A percentile compares a stretch with the other conserved stretches of the same genome.
phyloP scores from a whole-genome alignment of 108 stramenopile species.

The Seminavis robusta region DNA sequence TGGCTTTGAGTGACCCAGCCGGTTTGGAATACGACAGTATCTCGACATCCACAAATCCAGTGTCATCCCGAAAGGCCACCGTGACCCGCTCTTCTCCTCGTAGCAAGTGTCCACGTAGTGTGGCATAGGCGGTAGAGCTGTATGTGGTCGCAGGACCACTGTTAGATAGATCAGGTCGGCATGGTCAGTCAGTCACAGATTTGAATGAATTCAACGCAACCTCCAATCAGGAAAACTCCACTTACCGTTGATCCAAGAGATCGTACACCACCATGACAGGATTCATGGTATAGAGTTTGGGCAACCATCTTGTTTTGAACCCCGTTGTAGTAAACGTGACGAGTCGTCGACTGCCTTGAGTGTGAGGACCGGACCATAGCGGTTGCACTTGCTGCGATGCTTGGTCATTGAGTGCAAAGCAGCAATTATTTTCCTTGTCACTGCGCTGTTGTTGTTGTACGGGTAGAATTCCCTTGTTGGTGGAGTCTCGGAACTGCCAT shows the following conservation, averaged over 20 bases:
- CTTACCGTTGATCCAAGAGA: slow-evolving; percentile 37
- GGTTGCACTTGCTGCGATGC: too few relatives aligned
- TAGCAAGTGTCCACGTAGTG: slow-evolving; percentile 38
- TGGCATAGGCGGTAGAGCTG: slow-evolving; percentile 50
- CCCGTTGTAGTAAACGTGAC: not conserved
- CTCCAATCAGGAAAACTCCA: too few relatives aligned
- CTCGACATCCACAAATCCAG: slow-evolving; percentile 40
- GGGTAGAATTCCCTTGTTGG: not conserved
- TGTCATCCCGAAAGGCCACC: slow-evolving; percentile 40
- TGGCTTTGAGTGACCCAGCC: slow-evolving; percentile 11
- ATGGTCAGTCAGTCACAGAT: not conserved
- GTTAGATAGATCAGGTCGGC: not conserved
- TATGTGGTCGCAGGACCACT: slow-evolving; percentile 19
- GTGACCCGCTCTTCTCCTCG: slow-evolving; percentile 53
- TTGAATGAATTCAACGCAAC: not conserved
- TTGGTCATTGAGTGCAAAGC: too few relatives aligned
- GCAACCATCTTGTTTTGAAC: too few relatives aligned
- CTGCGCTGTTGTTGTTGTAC: too few relatives aligned
- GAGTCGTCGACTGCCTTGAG: too few relatives aligned
- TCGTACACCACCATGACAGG: slow-evolving; percentile 51
- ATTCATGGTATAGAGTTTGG: slow-evolving; percentile 34
- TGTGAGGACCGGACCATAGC: too few relatives aligned
- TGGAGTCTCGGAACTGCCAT: slow-evolving; percentile 62
- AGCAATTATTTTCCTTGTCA: too few relatives aligned
- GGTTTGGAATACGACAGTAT: slow-evolving; percentile 33